These are phyloP conservation scores for Calophaca sinica DNA, from an alignment of 306 rosid species.

Conservation along the genomic window DNA sequence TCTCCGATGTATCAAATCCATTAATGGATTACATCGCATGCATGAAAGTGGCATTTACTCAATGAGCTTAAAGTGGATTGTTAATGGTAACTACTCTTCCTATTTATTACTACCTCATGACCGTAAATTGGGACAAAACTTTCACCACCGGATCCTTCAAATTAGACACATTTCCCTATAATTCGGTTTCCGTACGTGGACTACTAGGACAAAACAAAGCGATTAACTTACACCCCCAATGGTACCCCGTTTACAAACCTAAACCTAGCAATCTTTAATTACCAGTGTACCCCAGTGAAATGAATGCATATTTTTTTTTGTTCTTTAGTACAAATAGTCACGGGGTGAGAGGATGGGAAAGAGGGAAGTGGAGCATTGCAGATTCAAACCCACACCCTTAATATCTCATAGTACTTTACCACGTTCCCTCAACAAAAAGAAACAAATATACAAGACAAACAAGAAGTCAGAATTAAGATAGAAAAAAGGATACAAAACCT, in stretches of 20 bases:
- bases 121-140: conserved; percentile 24
- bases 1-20: conserved; percentile 60
- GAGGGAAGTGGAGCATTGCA: too few relatives aligned
- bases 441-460: conserved; percentile 63
- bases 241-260: conserved; percentile 39
- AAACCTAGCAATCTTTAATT: conserved; percentile 45
- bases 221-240: conserved; percentile 36
- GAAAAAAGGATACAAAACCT: conserved; percentile 33
- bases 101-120: conserved; percentile 19
- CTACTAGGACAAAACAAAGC: conserved; percentile 34
- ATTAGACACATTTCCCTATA: conserved; percentile 35
- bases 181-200: conserved; percentile 32
- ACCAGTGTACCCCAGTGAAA: neutral
- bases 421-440: conserved; percentile 62
- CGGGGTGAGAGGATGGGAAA: too few relatives aligned
- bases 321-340: too few relatives aligned
- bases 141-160: conserved; percentile 42
- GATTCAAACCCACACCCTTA: too few relatives aligned
- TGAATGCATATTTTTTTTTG: too few relatives aligned
- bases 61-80: conserved; percentile 36
- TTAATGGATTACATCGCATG: conserved; percentile 41
- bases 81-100: conserved; percentile 45
- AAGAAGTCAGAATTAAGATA: conserved; percentile 54
- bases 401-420: too few relatives aligned
- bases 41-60: conserved; percentile 33